Base-by-base conservation (phyloP, 177 flowering plant genomes). In the Vitis hybrid region DNA sequence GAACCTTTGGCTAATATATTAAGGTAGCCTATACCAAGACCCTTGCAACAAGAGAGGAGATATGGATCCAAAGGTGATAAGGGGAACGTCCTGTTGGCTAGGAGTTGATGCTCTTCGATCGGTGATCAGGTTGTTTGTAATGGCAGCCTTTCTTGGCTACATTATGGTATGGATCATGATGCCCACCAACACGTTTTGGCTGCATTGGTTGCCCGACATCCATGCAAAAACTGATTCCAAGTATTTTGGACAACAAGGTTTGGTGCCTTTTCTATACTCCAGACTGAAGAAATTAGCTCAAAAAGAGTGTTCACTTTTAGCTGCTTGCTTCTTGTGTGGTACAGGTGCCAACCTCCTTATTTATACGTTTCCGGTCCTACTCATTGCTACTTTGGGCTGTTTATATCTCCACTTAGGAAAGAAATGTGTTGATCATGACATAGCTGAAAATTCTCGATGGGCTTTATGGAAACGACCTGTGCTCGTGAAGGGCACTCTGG, bases 131-230 rank as follows among this genome's bases (percentile, higher is more conserved):
- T 51, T 72, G 69, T 18, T 70, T 2, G 12, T 55, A 11, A 10
- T 50, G 66, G 21, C 66, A 12, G 56, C 76, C 11, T 77, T 76
- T 60, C 60, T 76, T 32, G 84, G 81, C 45, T 66, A 65, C 68
- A 30, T 74, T n/a, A 55, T 76, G 74, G 66, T 81, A 34, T 81
- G 84, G 81, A 48, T 74, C 57, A 73, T 78, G 74, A 76, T 64
- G 74, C 80, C 84, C 10, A 81, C 84, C 2, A 56, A 75, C 56
- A 34, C 19, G 11, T 75, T 64, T 56, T 74, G 30, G 54, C 45
- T 49, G 13, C 55, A 78, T 21, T 78, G 80, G 81, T 12, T 65
- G 18, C 78, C 74, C 32, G 6, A 60, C 51, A 69, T 75, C 39
- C 68, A 51, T 52, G 23, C 63, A 23, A 71, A 62, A 51, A 34